Evolutionary conservation across 2,329 filamentous ascomycete species (phyloP).

Genomic region (Chaetomium sp.): DNA sequence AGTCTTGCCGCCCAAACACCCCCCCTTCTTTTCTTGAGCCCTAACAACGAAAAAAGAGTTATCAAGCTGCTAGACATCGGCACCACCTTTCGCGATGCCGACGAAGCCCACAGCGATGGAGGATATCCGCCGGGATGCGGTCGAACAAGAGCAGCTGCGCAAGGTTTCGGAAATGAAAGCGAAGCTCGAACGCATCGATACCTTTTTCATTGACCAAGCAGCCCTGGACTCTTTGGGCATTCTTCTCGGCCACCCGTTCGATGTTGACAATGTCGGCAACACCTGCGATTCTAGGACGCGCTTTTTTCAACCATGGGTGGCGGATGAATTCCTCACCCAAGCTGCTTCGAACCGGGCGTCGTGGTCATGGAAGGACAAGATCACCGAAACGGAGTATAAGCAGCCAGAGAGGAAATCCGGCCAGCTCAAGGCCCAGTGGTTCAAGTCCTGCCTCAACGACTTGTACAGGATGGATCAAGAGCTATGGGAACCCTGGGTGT

Average conservation of each 20-base stretch:
- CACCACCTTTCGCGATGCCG: background rate
- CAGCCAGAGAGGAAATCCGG: background rate
- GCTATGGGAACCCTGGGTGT: slow-evolving; percentile 10
- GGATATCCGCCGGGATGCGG: background rate
- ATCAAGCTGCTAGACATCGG: too few species aligned
- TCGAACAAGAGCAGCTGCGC: slow-evolving; percentile 1
- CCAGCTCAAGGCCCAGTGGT: background rate
- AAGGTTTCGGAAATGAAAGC: background rate
- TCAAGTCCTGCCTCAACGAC: background rate
- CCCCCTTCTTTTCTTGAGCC: too few species aligned
- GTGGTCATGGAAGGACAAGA: background rate
- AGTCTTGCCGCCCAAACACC: too few species aligned
- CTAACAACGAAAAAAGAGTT: too few species aligned
- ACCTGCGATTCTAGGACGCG: background rate
- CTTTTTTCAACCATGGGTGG: slow-evolving; percentile 9
- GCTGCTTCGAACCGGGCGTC: background rate
- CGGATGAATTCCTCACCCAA: background rate
- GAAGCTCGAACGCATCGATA: background rate
- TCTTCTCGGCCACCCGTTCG: background rate
- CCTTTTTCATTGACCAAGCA: background rate
- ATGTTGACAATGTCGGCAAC: background rate
- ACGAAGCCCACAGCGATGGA: background rate
- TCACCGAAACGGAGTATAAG: background rate
- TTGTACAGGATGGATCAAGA: background rate
- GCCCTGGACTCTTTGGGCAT: background rate